Evolutionary conservation across 2,329 filamentous ascomycete species (phyloP), one percentile per base, ranked within the genome.

Genomic region (Talaromyces sp.): DNA sequence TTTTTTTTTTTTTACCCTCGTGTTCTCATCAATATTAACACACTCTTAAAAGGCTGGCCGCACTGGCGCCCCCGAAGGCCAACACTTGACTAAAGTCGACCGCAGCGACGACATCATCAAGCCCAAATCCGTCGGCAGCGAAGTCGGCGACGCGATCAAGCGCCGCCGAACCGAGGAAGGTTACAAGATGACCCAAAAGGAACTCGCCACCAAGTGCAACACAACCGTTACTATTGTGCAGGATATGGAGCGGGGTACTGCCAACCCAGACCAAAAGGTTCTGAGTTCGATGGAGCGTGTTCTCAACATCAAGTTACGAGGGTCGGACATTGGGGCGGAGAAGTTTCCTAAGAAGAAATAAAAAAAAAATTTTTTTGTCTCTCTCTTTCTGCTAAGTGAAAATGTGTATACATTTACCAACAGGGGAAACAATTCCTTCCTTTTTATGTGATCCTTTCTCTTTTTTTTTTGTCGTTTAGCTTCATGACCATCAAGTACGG

Each of bases 71-170:
- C 71, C 83, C 68, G 94, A 98, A 80, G 95, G 95, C 70, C 95
- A 99, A 81, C 93, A 91, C 75, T 85, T 98, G 67, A 98, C 95
- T 68, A 97, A 98, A 83, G 93, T 99, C 78, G 95, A 98, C 84
- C 93, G 94, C 69, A 89, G 88, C 75, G 93, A 98, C 83, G 95
- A 97, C 76, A 96, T 97, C 80, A 89, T 98, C 80, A 96, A 96
- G 83, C 93, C 92, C 73, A 96, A 96, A 82, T 96, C 92, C 54
- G 83, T 97, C 63, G 92, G 92, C 75, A 83, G 85, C 72, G 83
- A 85, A 61, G 91, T 98, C 67, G 92, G 90, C 71, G 87, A 91
- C 68, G 90, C 89, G 67, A 97, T 98, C 80, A 85, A 87, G 72
- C 85, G 89, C 72, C 86, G 90, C 61, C 90, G 95, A 67, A 87